Percentiles rank a stretch among this genome's conserved stretches.
phyloP scores from a whole-genome alignment of 345 rosid species.

The Salix arbutifolia region DNA sequence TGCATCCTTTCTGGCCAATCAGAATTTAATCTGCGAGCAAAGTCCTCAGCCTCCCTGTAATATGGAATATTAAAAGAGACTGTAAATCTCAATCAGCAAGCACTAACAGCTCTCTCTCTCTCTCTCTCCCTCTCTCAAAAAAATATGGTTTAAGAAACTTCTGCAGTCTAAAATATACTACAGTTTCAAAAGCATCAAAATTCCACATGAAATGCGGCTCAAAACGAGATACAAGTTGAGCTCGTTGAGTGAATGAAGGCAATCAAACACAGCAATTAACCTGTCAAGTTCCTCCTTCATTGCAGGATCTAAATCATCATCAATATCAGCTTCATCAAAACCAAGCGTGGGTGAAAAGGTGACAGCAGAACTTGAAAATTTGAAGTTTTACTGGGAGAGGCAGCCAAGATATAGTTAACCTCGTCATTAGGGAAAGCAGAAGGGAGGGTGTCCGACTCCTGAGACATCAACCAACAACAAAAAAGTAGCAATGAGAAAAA shows the following conservation, averaged over 20 bases:
- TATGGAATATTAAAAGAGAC: not conserved
- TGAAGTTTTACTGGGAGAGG: slow-evolving; percentile 38
- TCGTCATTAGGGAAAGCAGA: slow-evolving; percentile 32
- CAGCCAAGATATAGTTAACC: slow-evolving; percentile 28
- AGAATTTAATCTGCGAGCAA: slow-evolving; percentile 82
- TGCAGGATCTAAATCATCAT: slow-evolving; percentile 89
- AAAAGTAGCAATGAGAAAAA: not conserved
- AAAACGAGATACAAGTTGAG: not conserved
- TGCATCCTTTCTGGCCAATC: slow-evolving; percentile 75
- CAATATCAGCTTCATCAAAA: slow-evolving; percentile 57
- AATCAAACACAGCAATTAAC: slow-evolving; percentile 27
- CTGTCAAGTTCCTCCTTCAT: slow-evolving; percentile 72
- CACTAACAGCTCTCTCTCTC: not conserved
- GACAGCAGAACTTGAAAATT: slow-evolving; percentile 36
- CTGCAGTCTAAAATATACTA: not conserved
- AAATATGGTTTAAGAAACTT: not conserved
- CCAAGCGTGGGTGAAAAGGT: slow-evolving; percentile 39
- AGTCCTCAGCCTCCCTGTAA: slow-evolving; percentile 84
- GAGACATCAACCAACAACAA: slow-evolving; percentile 16
- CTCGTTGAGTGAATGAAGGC: not conserved
- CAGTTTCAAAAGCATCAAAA: slow-evolving; percentile 1
- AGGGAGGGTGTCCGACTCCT: slow-evolving; percentile 43
- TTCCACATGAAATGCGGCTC: not conserved
- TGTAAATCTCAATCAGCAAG: not conserved
- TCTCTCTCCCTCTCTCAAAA: not conserved